These are phyloP conservation scores for Pseudogymnoascus sp. DNA, from an alignment of 2,329 filamentous ascomycete species.

Conservation along the genomic window DNA sequence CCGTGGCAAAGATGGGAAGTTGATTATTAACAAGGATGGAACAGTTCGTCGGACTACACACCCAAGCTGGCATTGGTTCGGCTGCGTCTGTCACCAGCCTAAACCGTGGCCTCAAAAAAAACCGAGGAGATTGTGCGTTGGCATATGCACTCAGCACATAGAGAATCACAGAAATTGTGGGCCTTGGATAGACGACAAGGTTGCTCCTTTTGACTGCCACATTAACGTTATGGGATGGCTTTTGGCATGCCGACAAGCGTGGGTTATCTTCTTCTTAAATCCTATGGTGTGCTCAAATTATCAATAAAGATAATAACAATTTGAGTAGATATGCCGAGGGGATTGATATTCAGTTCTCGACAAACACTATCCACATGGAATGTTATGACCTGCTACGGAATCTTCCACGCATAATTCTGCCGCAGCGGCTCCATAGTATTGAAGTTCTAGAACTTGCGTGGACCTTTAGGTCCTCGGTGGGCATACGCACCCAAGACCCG, in stretches of 20 bases:
- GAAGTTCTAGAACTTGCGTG: not conserved
- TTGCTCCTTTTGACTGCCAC: not conserved
- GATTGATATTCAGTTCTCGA: not conserved
- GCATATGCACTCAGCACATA: not conserved
- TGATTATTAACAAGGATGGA: not conserved
- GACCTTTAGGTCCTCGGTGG: not conserved
- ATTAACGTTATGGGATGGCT: not conserved
- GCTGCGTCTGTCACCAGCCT: not conserved
- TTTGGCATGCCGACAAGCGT: not conserved
- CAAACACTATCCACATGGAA: not conserved
- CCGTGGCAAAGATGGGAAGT: not conserved
- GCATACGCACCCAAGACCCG: not conserved
- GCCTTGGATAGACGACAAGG: not conserved
- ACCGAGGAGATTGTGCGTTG: not conserved
- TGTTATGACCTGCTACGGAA: not conserved
- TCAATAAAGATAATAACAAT: not conserved
- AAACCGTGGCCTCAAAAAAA: not conserved
- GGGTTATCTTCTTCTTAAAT: not conserved
- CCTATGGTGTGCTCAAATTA: not conserved
- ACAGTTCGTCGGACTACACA: not conserved
- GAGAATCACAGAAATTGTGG: not conserved
- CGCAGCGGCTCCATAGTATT: not conserved
- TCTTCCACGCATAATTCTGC: not conserved
- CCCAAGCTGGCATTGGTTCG: not conserved
- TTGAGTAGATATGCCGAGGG: not conserved